Evolutionary conservation across 208 protist genomes (phyloP).

Genomic region (Naegleria lovaniensis): DNA sequence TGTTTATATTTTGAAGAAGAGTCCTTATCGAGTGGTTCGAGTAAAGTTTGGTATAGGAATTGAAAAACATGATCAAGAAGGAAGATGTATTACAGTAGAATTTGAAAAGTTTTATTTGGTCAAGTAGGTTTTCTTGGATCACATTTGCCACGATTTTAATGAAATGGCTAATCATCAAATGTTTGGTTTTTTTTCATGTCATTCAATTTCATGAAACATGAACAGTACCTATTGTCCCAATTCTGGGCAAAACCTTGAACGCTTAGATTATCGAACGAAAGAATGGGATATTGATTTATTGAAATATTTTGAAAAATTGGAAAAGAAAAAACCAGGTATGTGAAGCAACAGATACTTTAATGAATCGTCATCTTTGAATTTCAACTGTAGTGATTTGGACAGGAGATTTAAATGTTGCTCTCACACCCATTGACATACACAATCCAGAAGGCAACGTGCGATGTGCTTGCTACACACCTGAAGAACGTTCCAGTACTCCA

Average conservation of each 20-base stretch:
- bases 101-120: background rate
- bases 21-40: background rate
- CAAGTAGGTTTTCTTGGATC: background rate
- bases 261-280: slow-evolving; percentile 71
- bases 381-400: background rate
- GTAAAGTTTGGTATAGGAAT: slow-evolving; percentile 3
- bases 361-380: too few species aligned
- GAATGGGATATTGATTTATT: slow-evolving; percentile 66
- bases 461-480: background rate
- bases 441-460: background rate
- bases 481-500: background rate
- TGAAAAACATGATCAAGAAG: slow-evolving; percentile 15
- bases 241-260: slow-evolving; percentile 72
- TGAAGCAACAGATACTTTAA: too few species aligned
- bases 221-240: slow-evolving; percentile 83
- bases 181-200: slow-evolving; percentile 41
- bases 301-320: slow-evolving; percentile 25
- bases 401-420: slow-evolving; percentile 12
- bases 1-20: slow-evolving; percentile 32
- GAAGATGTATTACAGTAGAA: slow-evolving; percentile 11
- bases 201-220: slow-evolving; percentile 72
- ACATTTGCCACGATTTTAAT: background rate
- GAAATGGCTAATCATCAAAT: too few species aligned
- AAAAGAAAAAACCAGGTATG: slow-evolving; percentile 1
- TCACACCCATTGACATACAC: background rate